Evolutionary conservation across 2,329 filamentous ascomycete species (phyloP).

Genomic region (Neocucurbitaria cava): DNA sequence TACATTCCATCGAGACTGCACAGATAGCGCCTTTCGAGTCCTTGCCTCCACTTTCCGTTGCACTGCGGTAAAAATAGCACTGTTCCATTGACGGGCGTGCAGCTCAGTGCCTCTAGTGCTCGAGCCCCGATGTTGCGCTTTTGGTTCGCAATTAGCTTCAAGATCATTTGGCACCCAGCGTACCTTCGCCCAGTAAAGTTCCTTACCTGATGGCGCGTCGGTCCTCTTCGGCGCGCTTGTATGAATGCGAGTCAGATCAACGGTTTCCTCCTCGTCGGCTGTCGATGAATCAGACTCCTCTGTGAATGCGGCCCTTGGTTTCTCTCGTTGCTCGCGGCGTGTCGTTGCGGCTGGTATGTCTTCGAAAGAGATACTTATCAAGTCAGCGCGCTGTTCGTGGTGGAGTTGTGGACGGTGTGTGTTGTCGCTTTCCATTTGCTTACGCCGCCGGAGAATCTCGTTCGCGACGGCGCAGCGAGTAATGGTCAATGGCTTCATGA

Average conservation of each 20-base stretch:
- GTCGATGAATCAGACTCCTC: neutral
- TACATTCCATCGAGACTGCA: neutral
- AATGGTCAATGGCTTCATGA: slow-evolving; percentile 21
- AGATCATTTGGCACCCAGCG: neutral
- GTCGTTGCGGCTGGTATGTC: neutral
- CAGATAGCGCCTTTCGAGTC: neutral
- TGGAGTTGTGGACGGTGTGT: neutral
- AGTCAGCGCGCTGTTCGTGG: slow-evolving; percentile 7
- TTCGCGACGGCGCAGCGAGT: slow-evolving; percentile 16
- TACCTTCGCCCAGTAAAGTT: neutral
- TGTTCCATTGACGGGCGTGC: slow-evolving; percentile 1
- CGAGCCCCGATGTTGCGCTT: slow-evolving; percentile 3
- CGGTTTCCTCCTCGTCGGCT: neutral
- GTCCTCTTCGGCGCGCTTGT: neutral
- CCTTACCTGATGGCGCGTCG: slow-evolving; percentile 6
- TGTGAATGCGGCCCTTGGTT: neutral
- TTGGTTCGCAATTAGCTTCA: slow-evolving; percentile 2
- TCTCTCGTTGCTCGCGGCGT: neutral
- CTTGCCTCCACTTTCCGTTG: slow-evolving; percentile 4
- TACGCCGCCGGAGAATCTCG: slow-evolving; percentile 16
- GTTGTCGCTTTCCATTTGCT: slow-evolving; percentile 7
- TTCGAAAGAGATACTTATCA: slow-evolving; percentile 3
- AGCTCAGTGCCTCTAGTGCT: slow-evolving; percentile 5
- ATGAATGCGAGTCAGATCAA: neutral
- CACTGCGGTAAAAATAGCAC: slow-evolving; percentile 9